Conservation (phyloP, 257 asterid species). For the Solanum piurae region DNA sequence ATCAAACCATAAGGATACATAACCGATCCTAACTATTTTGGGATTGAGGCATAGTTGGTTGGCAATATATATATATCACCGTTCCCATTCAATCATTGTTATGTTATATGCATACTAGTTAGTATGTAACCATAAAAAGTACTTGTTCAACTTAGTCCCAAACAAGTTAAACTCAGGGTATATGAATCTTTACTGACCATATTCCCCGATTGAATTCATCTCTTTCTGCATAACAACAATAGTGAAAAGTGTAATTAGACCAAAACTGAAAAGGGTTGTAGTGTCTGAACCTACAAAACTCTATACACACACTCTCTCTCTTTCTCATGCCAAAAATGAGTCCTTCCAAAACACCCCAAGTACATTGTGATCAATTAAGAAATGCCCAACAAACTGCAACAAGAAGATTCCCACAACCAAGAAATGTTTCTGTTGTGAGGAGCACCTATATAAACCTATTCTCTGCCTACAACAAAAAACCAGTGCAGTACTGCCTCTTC, state of each 20-base stretch:
- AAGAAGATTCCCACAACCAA: slow-evolving; percentile 45
- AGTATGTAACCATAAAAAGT: not conserved
- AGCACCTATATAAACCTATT: slow-evolving; percentile 22
- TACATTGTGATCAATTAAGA: slow-evolving; percentile 23
- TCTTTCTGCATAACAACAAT: not conserved
- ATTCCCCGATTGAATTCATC: not conserved
- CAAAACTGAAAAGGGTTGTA: not conserved
- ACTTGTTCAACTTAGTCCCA: not conserved
- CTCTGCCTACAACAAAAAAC: not conserved
- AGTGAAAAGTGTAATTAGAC: not conserved
- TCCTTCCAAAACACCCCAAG: slow-evolving; percentile 32
- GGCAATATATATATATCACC: not conserved
- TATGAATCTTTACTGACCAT: not conserved
- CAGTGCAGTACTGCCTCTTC: not conserved
- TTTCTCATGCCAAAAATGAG: slow-evolving; percentile 49
- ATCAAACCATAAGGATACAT: not conserved
- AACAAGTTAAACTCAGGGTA: not conserved
- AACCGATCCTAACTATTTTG: not conserved
- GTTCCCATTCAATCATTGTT: not conserved
- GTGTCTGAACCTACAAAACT: not conserved
- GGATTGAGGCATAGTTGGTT: not conserved
- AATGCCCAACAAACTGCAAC: slow-evolving; percentile 74
- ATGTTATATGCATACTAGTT: not conserved
- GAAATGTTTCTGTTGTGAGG: slow-evolving; percentile 26
- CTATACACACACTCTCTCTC: not conserved